A percentile compares a stretch with the other conserved stretches of the same genome.
These are phyloP conservation scores for Hyaloperonospora brassicae DNA, from an alignment of 352 stramenopile species.

Conservation along the genomic window DNA sequence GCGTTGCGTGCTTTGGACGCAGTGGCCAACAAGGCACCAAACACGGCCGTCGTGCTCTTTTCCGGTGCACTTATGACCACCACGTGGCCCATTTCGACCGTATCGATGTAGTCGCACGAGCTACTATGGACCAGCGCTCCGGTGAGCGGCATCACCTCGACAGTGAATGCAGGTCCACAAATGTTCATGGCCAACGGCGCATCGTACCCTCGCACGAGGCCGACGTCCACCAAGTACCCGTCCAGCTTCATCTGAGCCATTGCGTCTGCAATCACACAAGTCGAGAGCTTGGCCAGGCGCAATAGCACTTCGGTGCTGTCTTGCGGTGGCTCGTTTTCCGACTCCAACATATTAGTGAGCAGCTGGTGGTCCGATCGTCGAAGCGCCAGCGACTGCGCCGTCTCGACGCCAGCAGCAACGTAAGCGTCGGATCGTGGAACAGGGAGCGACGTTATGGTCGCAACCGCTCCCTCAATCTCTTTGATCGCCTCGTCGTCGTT, in stretches of 20 bases:
- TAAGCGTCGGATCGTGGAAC: conserved; percentile 13
- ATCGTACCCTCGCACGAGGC: conserved; percentile 66
- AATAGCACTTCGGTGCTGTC: conserved; percentile 38
- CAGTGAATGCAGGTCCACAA: conserved; percentile 67
- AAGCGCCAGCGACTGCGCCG: conserved; percentile 22
- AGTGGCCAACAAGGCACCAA: conserved; percentile 63
- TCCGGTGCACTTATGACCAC: conserved; percentile 67
- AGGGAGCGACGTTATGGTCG: conserved; percentile 21
- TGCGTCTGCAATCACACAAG: conserved; percentile 74
- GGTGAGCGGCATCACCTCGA: conserved; percentile 68
- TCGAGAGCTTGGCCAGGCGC: conserved; percentile 72
- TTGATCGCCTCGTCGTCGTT: conserved; percentile 4
- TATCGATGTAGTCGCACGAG: conserved; percentile 75
- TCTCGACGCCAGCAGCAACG: conserved; percentile 2
- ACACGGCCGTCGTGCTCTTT: conserved; percentile 48
- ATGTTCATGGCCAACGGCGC: conserved; percentile 70
- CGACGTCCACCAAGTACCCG: conserved; percentile 67
- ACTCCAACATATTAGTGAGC: conserved; percentile 58
- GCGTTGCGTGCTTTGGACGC: conserved; percentile 60
- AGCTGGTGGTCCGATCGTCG: conserved; percentile 48
- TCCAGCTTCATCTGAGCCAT: conserved; percentile 74
- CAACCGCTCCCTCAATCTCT: conserved; percentile 9
- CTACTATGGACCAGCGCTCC: conserved; percentile 16
- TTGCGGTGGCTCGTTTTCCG: conserved; percentile 24
- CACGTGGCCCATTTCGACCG: conserved; percentile 61